Evolutionary conservation across 306 rosid genomes (phyloP), one percentile per base, ranked within the genome.

Genomic region (Trifolium pratense): DNA sequence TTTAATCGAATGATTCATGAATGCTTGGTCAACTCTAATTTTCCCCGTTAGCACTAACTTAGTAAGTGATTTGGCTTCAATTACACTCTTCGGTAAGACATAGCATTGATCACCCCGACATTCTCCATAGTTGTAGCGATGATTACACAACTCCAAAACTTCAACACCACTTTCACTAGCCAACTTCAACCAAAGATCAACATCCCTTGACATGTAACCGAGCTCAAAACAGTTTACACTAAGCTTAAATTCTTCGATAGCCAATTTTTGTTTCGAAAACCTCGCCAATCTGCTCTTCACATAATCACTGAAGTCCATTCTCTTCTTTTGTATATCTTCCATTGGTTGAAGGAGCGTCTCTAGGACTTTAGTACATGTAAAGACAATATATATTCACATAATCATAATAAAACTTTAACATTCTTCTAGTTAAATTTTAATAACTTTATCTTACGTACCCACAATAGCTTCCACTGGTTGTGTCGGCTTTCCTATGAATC

Each of bases 111-210:
- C 17, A 14, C 6, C 6, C 48, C n/a, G 45, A 42, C 9, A 2
- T 7, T 34, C 39, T 7, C 7, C 39, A 34, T 34, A 2, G 2
- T 0, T 7, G 9, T 7, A 0, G 9, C 2, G 39, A 7, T 0
- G 9, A 34, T 42, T 1, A 42, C 5, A 13, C 5, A 42, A 42
- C 12, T 42, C 5, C 11, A 42, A 5, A 0, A 11, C n/a, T 42
- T 42, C 48, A 42, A 42, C 5, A 42, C 6, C n/a, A 42, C 48
- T 42, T 42, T 42, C n/a, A 42, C 15, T 42, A 3, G 48, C 48
- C n/a, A 46, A 46, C 16, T 66, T 72, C 52, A 81, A 15, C 81
- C 85, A 81, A 48, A 11, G 15, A 71, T 81, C 80, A 70, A 80
- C 21, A 58, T 77, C 34, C 39, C 2, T 17, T 46, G 53, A 34